Evolutionary conservation across 345 rosid genomes (phyloP).

Genomic region (Salix arbutifolia): DNA sequence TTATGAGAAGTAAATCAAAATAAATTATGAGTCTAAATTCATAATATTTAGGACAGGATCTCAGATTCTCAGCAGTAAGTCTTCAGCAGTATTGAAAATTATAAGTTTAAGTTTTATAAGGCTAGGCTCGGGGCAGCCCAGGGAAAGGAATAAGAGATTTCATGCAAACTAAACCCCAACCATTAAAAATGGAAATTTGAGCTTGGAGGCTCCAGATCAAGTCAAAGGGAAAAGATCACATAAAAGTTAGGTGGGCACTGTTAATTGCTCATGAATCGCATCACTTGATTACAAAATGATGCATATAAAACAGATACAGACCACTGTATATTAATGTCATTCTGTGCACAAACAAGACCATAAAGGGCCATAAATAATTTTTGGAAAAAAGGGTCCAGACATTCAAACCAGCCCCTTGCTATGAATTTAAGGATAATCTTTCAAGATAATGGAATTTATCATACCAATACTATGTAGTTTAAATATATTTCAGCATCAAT

Average conservation of each 20-base stretch:
- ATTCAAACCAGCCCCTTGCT: background rate
- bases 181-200: background rate
- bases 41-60: background rate
- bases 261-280: background rate
- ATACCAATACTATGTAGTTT: background rate
- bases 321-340: background rate
- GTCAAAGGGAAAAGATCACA: background rate
- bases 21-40: too few relatives aligned
- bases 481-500: background rate
- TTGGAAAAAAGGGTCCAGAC: background rate
- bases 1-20: too few relatives aligned
- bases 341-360: background rate
- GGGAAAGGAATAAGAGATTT: background rate
- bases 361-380: background rate
- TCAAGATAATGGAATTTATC: background rate
- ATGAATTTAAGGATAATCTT: background rate
- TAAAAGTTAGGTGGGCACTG: background rate
- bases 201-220: background rate
- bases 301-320: background rate
- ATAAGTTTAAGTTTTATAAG: background rate
- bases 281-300: background rate
- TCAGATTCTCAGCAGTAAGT: background rate
- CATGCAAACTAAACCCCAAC: background rate
- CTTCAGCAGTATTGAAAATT: background rate
- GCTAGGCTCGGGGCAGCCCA: background rate